Evolutionary conservation across 108 stramenopile genomes (phyloP).

Genomic region (Fistulifera solaris): DNA sequence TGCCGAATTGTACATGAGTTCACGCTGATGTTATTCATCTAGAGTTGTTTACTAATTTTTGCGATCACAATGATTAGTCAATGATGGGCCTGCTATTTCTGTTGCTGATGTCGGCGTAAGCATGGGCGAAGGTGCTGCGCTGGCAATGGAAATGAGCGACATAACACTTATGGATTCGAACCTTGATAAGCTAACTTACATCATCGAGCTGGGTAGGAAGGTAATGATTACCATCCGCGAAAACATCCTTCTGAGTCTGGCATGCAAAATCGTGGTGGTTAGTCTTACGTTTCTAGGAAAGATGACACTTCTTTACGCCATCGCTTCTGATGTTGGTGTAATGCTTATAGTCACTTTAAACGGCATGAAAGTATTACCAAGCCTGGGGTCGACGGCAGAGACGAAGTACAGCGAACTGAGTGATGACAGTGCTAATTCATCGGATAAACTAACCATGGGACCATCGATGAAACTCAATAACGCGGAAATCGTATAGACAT

Average conservation of each 20-base stretch:
- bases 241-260: slow-evolving; percentile 64
- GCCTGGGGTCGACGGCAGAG: neutral
- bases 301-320: slow-evolving; percentile 69
- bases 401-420: no score
- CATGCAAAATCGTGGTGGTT: slow-evolving; percentile 57
- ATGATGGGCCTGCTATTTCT: slow-evolving; percentile 91
- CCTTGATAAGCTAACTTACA: slow-evolving; percentile 55
- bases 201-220: slow-evolving; percentile 63
- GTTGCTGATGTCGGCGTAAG: slow-evolving; percentile 94
- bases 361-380: slow-evolving; percentile 76
- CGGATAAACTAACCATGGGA: no score
- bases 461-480: no score
- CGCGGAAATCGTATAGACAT: no score
- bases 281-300: slow-evolving; percentile 59
- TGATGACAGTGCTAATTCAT: no score
- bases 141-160: slow-evolving; percentile 92
- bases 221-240: slow-evolving; percentile 71
- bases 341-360: slow-evolving; percentile 83
- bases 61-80: slow-evolving; percentile 87
- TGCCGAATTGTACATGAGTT: no score
- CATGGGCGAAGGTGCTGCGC: slow-evolving; percentile 94
- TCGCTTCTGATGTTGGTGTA: slow-evolving; percentile 77
- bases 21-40: no score
- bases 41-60: no score
- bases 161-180: slow-evolving; percentile 82